Conservation (phyloP, 1,284 basidiomycete genomes). For the Ustilago trichophora region DNA sequence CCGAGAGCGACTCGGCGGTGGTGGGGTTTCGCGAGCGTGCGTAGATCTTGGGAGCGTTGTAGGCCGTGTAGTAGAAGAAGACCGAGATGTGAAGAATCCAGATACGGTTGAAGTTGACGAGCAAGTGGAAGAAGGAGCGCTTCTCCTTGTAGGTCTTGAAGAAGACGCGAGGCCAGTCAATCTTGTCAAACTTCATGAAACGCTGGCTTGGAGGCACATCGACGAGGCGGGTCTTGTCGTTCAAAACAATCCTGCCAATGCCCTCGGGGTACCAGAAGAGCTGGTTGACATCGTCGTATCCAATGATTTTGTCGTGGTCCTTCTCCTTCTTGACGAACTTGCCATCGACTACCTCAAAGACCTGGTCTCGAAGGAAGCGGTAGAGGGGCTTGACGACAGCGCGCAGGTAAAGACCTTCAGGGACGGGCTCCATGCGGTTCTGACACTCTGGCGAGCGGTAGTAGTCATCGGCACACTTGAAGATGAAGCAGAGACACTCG, state of each 20-base stretch:
- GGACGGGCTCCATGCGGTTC: constrained; percentile 88
- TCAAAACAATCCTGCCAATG: constrained; percentile 87
- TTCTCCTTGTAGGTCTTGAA: constrained; percentile 67
- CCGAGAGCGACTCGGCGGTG: constrained; percentile 57
- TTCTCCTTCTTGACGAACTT: constrained; percentile 88
- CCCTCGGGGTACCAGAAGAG: constrained; percentile 99
- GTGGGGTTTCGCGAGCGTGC: constrained; percentile 69
- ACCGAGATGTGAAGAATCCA: constrained; percentile 66
- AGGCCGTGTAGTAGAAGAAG: constrained; percentile 69
- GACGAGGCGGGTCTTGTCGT: constrained; percentile 78
- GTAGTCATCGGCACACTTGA: constrained; percentile 99
- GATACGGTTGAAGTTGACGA: constrained; percentile 67
- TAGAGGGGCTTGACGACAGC: constrained; percentile 96
- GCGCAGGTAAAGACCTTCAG: constrained; percentile 91
- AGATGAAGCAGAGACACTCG: constrained; percentile 97
- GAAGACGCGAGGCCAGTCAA: constrained; percentile 65
- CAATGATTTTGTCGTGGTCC: constrained; percentile 94
- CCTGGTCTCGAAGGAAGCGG: constrained; percentile 95
- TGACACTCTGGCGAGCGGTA: constrained; percentile 99
- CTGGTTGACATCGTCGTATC: constrained; percentile 99
- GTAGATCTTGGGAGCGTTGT: constrained; percentile 89
- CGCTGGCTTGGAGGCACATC: constrained; percentile 65
- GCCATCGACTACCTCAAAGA: constrained; percentile 94
- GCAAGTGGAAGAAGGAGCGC: constrained; percentile 64
- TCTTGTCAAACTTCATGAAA: constrained; percentile 67